Conservation (phyloP, 2,329 filamentous ascomycete genomes). For the Aspergillus quadrilineatus region DNA sequence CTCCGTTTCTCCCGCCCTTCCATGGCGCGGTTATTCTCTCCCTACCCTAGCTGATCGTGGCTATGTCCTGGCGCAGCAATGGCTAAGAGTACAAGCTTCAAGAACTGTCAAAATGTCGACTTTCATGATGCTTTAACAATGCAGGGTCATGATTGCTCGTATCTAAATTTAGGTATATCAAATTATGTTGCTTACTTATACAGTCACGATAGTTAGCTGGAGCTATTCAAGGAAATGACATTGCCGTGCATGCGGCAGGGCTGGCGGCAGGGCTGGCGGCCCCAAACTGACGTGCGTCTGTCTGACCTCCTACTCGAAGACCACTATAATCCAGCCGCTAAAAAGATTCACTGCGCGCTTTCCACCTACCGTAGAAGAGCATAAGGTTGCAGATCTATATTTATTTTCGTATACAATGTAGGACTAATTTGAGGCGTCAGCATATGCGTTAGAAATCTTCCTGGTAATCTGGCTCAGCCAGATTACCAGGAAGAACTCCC, state of each 20-base stretch:
- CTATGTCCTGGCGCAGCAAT: slow-evolving; percentile 26
- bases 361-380: neutral
- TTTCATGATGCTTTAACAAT: slow-evolving; percentile 4
- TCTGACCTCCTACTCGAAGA: neutral
- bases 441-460: neutral
- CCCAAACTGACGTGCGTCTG: neutral
- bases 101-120: slow-evolving; percentile 8
- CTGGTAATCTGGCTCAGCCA: slow-evolving; percentile 7
- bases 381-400: slow-evolving; percentile 1
- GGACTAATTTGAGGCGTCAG: slow-evolving; percentile 6
- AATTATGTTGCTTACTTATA: slow-evolving; percentile 1
- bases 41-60: slow-evolving; percentile 13
- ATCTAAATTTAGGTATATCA: neutral
- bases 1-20: neutral
- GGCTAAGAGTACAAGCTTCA: slow-evolving; percentile 17
- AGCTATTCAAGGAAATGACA: neutral
- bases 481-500: slow-evolving; percentile 6
- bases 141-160: neutral
- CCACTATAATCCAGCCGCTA: neutral
- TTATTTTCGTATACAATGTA: slow-evolving; percentile 2
- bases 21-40: neutral
- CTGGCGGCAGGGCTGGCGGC: slow-evolving; percentile 16
- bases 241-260: slow-evolving; percentile 10
- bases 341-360: neutral
- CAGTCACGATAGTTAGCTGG: neutral